phyloP scores from a whole-genome alignment of 768 basidiomycete genomes.

The Serendipita sp. region DNA sequence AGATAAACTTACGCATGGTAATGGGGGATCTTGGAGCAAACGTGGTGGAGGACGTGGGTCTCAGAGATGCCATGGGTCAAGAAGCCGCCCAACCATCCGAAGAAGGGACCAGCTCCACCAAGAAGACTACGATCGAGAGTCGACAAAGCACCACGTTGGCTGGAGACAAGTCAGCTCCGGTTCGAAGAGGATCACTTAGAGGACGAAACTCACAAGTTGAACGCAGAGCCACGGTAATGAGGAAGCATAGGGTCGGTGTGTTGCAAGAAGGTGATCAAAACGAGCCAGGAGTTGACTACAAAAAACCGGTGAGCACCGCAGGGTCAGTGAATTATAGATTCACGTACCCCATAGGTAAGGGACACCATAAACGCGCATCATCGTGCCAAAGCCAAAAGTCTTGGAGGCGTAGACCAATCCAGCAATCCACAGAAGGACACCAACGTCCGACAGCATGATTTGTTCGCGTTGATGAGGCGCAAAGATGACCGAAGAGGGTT shows the following conservation, averaged over 20 bases:
- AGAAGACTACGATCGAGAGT: slow-evolving; percentile 77
- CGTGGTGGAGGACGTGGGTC: slow-evolving; percentile 85
- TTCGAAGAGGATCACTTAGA: not conserved
- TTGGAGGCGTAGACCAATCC: slow-evolving; percentile 40
- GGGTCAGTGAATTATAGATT: not conserved
- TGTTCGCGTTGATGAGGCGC: slow-evolving; percentile 61
- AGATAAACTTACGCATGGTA: slow-evolving; percentile 49
- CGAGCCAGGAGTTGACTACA: slow-evolving; percentile 84
- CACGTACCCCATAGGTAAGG: slow-evolving; percentile 64
- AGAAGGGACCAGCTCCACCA: slow-evolving; percentile 59
- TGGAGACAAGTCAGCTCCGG: not conserved
- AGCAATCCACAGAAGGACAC: slow-evolving; percentile 57
- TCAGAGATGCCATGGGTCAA: slow-evolving; percentile 87
- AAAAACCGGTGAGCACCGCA: slow-evolving; percentile 14
- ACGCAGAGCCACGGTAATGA: slow-evolving; percentile 78
- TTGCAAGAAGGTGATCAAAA: slow-evolving; percentile 92
- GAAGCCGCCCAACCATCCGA: slow-evolving; percentile 73
- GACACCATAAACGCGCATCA: slow-evolving; percentile 65
- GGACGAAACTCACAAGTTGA: slow-evolving; percentile 44
- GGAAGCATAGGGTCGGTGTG: slow-evolving; percentile 93
- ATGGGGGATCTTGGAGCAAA: slow-evolving; percentile 91
- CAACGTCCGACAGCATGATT: slow-evolving; percentile 69
- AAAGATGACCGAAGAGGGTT: slow-evolving; percentile 63
- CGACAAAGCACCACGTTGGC: slow-evolving; percentile 74
- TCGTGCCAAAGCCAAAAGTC: slow-evolving; percentile 48